Evolutionary conservation across 306 rosid species (phyloP), one percentile per base, ranked within the genome.

Genomic region (Mimosa bimucronata): DNA sequence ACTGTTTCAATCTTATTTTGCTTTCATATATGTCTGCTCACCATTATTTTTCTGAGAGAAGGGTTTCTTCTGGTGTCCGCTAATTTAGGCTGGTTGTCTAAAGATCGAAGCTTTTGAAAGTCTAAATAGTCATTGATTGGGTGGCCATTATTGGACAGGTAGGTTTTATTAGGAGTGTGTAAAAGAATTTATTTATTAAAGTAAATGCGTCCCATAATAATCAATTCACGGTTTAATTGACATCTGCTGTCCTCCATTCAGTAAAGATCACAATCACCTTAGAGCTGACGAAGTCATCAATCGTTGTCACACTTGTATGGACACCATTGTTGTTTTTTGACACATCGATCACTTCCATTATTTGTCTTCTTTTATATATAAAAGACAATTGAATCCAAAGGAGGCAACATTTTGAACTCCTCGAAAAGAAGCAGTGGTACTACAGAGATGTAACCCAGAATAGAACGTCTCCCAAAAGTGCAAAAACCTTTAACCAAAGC

Each of bases 291-390:
- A 37, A 55, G 70, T 37, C 84, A 79, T 69, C 82, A 21, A 82
- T 85, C 71, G 40, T 72, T 79, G 81, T 85, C 82, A 13, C n/a
- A 55, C 46, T 26, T 75, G 79, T 75, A 69, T 71, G 71, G 83
- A 61, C 83, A 66, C 50, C 45, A 65, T 76, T 82, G 81, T 79
- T 82, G 70, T 82, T 61, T 81, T 73, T 77, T 81, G 19, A 65
- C 75, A 65, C 75, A 52, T 81, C 83, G 74, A 66, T 40, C 38
- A 34, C 38, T 34, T 7, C 10, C 29, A 15, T 77, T 64, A 15
- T 81, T 64, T 80, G 34, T 42, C 65, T 66, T 69, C 29, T 55
- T 58, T 58, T 9, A 34, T 45, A 31, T 46, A 55, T 65, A 34
- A n/a, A 29, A 28, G 62, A 12, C 46, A 19, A 29, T 29, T 62